A percentile compares a stretch with the other conserved stretches of the same genome.
phyloP scores from a whole-genome alignment of 164 flowering plant genomes.

The Berberis vulgaris region DNA sequence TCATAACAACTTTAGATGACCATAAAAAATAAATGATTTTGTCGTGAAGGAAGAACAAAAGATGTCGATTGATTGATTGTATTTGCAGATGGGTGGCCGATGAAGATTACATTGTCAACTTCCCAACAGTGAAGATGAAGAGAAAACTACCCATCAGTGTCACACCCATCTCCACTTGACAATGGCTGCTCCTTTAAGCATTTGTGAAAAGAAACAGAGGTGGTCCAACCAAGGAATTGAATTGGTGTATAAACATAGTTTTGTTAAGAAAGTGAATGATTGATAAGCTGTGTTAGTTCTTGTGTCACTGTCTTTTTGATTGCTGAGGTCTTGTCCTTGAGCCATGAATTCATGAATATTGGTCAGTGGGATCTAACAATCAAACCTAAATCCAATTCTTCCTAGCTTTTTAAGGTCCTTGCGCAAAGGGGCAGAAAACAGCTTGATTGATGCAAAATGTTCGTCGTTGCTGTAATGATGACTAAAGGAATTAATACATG shows the following conservation, averaged over 20 bases:
- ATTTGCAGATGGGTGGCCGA: conserved; percentile 76
- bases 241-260: background rate
- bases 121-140: conserved; percentile 93
- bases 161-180: conserved; percentile 21
- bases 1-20: background rate
- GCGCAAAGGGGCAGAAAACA: too few relatives aligned
- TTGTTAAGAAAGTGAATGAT: background rate
- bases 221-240: background rate
- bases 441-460: too few relatives aligned
- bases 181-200: background rate
- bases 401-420: too few relatives aligned
- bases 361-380: conserved; percentile 1
- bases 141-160: conserved; percentile 67
- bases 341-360: conserved; percentile 8
- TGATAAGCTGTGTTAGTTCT: conserved; percentile 20
- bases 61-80: background rate
- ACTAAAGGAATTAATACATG: too few relatives aligned
- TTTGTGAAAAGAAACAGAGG: background rate
- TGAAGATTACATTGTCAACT: conserved; percentile 54
- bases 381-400: too few relatives aligned
- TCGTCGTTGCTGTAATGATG: too few relatives aligned
- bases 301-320: conserved; percentile 19
- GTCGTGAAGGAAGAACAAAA: background rate
- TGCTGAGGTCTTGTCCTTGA: conserved; percentile 4
- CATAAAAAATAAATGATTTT: background rate